Base-by-base conservation (phyloP, 1,284 basidiomycete genomes). In the Fomitopsis palustris region DNA sequence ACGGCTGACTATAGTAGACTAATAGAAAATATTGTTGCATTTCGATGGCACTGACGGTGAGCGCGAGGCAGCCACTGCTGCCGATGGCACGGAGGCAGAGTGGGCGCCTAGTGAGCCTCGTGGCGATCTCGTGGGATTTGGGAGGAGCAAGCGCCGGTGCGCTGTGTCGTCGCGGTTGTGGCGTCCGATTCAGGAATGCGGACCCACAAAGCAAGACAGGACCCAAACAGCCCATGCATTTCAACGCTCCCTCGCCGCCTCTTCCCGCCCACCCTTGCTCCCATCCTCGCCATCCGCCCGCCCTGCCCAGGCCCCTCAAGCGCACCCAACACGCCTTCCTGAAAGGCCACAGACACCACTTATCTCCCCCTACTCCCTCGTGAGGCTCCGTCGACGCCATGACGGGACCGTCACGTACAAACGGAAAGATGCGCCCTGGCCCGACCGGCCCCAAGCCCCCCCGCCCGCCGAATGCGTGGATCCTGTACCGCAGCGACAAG, bases 381-480 rank as follows among this genome's bases (percentile, higher is more conserved):
- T 12, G 12, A 47, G 45, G 38, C 19, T 14, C 52, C 6, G 19
- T 16, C 39, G 21, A 19, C 31, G 31, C n/a, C 38, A 58, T 54
- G 57, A 19, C 41, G n/a, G 51, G 51, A 19, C 51, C 57, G 19
- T 57, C 56, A 33, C 47, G 56, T 2, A 38, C 56, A 37, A 27
- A 31, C 35, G 38, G 4, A 1, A 29, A 29, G 23, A 9, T 49
- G 17, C 43, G 55, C 37, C 41, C 59, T 61, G 55, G 49, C 54
- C 53, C 61, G 65, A 51, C 27, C 2, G 25, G 51, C 51, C 21
- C 29, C 72, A 83, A 68, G 60, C 80, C 83, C 0, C 87, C 87
- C 1, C 83, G 93, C 0, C 95, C 95, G 2, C 86, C 88, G 17
- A 96, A 96, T 71, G 88, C 94, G 0, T 96, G 93, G 92, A 96